Conservation (phyloP, 345 rosid species). For the Noccaea bulbosa region DNA sequence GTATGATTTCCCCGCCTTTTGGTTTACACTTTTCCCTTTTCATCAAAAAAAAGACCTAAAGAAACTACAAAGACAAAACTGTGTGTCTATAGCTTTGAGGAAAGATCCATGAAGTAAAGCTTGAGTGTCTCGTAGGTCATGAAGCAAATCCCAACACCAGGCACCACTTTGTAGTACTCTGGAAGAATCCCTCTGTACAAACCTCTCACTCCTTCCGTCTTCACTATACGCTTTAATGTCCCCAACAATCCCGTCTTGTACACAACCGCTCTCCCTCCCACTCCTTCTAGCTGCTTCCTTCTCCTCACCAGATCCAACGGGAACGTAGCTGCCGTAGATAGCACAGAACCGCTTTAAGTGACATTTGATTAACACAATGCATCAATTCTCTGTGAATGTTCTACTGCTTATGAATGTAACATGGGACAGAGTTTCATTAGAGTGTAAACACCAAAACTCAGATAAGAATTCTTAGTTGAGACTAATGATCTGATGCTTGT, state of each 20-base stretch:
- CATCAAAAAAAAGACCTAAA: conserved; percentile 52
- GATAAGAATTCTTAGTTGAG: neutral
- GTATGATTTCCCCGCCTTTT: neutral
- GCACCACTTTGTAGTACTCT: conserved; percentile 93
- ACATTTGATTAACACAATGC: conserved; percentile 1
- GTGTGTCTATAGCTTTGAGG: conserved; percentile 42
- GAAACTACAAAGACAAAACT: conserved; percentile 7
- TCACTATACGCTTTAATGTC: conserved; percentile 63
- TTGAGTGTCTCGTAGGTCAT: conserved; percentile 91
- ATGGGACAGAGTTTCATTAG: conserved; percentile 4
- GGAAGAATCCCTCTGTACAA: conserved; percentile 91
- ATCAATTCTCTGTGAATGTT: conserved; percentile 3
- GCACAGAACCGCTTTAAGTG: neutral
- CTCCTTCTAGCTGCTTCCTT: conserved; percentile 91
- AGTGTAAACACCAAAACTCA: conserved; percentile 4
- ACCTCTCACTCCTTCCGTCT: conserved; percentile 72
- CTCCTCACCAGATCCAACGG: conserved; percentile 95
- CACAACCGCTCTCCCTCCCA: conserved; percentile 73
- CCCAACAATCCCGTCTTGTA: conserved; percentile 77
- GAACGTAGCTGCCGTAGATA: conserved; percentile 66
- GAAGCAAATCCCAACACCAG: conserved; percentile 91
- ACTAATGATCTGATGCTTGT: neutral
- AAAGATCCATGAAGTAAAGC: conserved; percentile 58
- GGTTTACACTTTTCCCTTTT: conserved; percentile 27
- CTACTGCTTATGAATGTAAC: conserved; percentile 10